Base-by-base conservation (phyloP, 129 eudicot genomes). In the Lonicera japonica region DNA sequence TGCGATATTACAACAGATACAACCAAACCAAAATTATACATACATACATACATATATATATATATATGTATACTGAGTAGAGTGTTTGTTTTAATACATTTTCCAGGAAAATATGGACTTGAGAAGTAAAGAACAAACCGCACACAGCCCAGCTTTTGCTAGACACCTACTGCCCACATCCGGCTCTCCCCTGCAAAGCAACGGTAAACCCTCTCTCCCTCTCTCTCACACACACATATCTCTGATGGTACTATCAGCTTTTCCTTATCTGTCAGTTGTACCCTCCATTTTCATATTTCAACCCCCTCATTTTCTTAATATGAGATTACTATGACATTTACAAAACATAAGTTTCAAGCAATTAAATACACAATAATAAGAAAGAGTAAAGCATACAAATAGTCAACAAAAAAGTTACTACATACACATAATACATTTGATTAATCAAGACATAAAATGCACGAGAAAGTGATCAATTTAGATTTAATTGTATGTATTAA, bases 41-140 rank as follows among this genome's bases (percentile, higher is more conserved):
- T 12, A 45, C 14, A 6, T 12, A 6, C 3, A 45, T 3, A 3
- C n/a, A 12, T 45, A 15, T 45, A n/a, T 10, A 15, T 45, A 12
- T 45, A 15, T 45, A 8, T 4, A 29, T 45, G 14, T 10, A 17
- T 50, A 50, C 55, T 15, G 55, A 17, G 21, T 20, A 50, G 51
- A 48, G 15, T 64, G 69, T 34, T 52, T 58, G 36, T 1, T 46
- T 5, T 60, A 3, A 3, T 21, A n/a, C 24, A 25, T 68, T 59
- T 48, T 73, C 65, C 79, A 82, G 83, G 81, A 73, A 24, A 73
- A 69, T 18, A 58, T 73, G 64, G 55, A 61, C 75, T 40, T 69
- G 54, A 73, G 73, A 63, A 51, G 75, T 78, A 72, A 76, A 68
- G 77, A 82, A 56, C 39, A 36, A 29, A 74, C 77, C 66, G 72